Conservation (phyloP, 2,329 filamentous ascomycete species). For the Ophiostoma triangulosporum region DNA sequence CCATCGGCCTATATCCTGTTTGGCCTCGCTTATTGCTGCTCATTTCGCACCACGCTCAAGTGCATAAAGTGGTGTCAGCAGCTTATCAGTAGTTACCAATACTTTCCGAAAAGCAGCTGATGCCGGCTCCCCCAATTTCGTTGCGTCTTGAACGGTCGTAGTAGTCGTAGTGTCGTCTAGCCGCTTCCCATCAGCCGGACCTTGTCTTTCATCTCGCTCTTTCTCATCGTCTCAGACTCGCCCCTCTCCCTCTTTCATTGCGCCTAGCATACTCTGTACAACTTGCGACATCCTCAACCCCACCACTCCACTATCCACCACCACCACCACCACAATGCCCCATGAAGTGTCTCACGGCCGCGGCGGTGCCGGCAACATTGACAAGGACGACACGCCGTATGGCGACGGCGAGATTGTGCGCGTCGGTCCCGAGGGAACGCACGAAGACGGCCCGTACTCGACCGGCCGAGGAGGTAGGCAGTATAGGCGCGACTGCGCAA, state of each 20-base stretch:
- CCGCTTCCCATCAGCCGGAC: too few relatives aligned
- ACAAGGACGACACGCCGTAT: conserved; percentile 42
- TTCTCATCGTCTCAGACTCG: neutral
- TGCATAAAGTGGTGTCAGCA: neutral
- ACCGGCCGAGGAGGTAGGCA: conserved; percentile 43
- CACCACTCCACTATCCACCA: neutral
- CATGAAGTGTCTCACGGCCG: conserved; percentile 45
- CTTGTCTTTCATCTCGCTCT: too few relatives aligned
- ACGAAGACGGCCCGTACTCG: conserved; percentile 45
- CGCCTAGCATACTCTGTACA: neutral
- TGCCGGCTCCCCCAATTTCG: too few relatives aligned
- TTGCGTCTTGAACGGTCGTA: too few relatives aligned
- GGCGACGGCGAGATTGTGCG: conserved; percentile 50
- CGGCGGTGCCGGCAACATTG: conserved; percentile 49
- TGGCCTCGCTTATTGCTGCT: conserved; percentile 7
- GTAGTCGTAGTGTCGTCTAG: too few relatives aligned
- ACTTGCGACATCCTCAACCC: neutral
- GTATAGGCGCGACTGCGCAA: conserved; percentile 1
- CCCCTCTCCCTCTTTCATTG: neutral
- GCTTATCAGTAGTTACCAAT: neutral
- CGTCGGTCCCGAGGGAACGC: conserved; percentile 37
- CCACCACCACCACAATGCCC: conserved; percentile 1
- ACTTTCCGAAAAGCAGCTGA: too few relatives aligned
- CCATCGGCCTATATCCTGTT: neutral
- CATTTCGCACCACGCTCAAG: neutral